Conservation (phyloP, 176 grass and related monocot genomes). For the Aegilops longissima region DNA sequence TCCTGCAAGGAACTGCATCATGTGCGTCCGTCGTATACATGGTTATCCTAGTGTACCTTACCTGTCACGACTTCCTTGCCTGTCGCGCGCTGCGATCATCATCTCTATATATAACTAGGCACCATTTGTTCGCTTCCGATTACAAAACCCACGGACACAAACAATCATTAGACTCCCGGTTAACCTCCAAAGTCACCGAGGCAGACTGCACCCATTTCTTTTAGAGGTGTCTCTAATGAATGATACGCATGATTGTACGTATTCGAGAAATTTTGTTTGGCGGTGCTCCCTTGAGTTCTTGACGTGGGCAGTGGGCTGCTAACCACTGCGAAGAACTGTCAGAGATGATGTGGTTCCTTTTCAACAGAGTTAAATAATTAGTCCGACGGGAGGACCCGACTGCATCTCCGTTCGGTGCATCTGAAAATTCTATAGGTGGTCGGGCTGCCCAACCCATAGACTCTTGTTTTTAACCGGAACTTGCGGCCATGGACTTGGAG, state of each 20-base stretch:
- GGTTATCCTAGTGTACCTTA: not conserved
- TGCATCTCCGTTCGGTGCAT: conserved; percentile 31
- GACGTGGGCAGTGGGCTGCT: not conserved
- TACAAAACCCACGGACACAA: not conserved
- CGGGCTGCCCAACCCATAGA: not conserved
- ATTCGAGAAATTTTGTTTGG: too few relatives aligned
- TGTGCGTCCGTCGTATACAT: not conserved
- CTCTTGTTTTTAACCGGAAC: not conserved
- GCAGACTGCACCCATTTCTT: not conserved
- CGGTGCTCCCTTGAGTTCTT: not conserved
- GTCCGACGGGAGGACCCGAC: conserved; percentile 12
- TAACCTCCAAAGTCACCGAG: not conserved
- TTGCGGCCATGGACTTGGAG: not conserved
- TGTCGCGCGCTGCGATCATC: not conserved
- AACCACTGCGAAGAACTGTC: not conserved
- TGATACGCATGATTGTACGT: too few relatives aligned
- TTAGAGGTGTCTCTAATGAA: too few relatives aligned
- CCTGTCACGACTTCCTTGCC: not conserved
- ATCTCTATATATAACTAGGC: not conserved
- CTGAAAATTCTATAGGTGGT: not conserved
- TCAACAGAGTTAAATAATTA: not conserved
- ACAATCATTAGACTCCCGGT: not conserved
- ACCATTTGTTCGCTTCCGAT: not conserved
- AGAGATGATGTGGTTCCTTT: not conserved
- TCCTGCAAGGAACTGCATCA: not conserved